Base-by-base conservation (phyloP, 2,329 filamentous ascomycete genomes). In the Leptosphaerulina australis region DNA sequence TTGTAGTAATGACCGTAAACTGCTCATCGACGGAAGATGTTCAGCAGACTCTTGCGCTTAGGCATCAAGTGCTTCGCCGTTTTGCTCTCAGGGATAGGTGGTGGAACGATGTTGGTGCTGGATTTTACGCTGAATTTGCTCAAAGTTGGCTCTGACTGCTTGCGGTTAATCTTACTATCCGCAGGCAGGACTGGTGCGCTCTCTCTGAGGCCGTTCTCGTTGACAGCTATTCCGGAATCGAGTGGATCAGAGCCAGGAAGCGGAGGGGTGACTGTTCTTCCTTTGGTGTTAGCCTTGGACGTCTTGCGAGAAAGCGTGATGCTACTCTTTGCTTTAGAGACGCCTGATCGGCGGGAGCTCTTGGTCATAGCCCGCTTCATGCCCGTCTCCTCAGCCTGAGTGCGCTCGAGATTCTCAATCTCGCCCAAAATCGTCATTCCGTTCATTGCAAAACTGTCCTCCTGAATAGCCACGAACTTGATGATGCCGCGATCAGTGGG, bases 391-490 rank as follows among this genome's bases (percentile, higher is more conserved):
- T 77, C 75, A 2, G 69, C 73, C 29, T 76, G 72, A 43, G 72
- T 72, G 52, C 73, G 75, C 65, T 79, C 78, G 53, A 82, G 62
- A 24, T 84, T 81, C 44, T 88, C 83, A 35, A 90, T 83, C 61
- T 89, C 84, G 10, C 84, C 83, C 14, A 83, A 78, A 12, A 89
- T 76, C 0, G 90, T 96, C 57, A 78, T 85, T 9, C 89, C 87
- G 44, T 86, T 86, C 43, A 80, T 85, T 0, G 88, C 90, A 12
- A 90, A 74, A 55, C 88, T 87, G 47, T 90, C 87, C 62, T 93
- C 89, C 0, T 81, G 70, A 4, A 90, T 82, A 1, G 87, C 76
- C 5, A 85, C 74, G 63, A 93, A 96, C 25, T 86, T 84, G 47
- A 96, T 74, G 25, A 91, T 79, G 1, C 91, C 91, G 29, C 90